Percentiles rank a stretch among this genome's conserved stretches.
phyloP scores from a whole-genome alignment of 768 basidiomycete genomes.

The Russula compacta region DNA sequence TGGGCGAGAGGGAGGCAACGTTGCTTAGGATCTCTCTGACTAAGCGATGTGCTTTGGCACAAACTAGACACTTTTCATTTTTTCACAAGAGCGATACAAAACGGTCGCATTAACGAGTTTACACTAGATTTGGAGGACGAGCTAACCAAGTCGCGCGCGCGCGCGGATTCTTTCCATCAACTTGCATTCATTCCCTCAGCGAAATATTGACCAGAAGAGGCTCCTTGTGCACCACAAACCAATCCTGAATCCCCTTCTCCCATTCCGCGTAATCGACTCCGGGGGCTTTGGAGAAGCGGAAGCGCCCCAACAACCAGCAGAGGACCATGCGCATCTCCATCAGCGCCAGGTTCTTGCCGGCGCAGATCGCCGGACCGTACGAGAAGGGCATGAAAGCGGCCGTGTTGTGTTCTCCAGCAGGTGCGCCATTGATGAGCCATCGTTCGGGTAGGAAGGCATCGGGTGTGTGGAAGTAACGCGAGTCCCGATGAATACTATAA shows the following conservation, averaged over 20 bases:
- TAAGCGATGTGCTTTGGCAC: too few species aligned
- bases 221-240: constrained; percentile 8
- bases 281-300: constrained; percentile 22
- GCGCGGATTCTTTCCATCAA: too few species aligned
- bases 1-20: too few species aligned
- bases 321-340: constrained; percentile 35
- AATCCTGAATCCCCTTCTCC: constrained; percentile 7
- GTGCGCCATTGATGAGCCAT: constrained; percentile 1
- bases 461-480: constrained; percentile 10
- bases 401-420: constrained; percentile 22
- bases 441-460: constrained; percentile 16
- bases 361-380: constrained; percentile 34
- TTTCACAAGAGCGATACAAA: too few species aligned
- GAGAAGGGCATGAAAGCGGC: constrained; percentile 38
- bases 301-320: constrained; percentile 30
- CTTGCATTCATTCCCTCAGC: neutral
- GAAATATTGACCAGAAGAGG: neutral
- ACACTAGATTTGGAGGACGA: too few species aligned
- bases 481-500: constrained; percentile 16
- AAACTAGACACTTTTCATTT: too few species aligned
- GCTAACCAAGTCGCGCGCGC: too few species aligned
- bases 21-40: too few species aligned
- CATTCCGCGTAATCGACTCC: constrained; percentile 2
- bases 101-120: too few species aligned
- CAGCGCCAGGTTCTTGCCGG: constrained; percentile 35